Percentiles rank a stretch among this genome's conserved stretches.
Conservation (phyloP, 352 stramenopile genomes). For the Phytophthora pseudosyringae region DNA sequence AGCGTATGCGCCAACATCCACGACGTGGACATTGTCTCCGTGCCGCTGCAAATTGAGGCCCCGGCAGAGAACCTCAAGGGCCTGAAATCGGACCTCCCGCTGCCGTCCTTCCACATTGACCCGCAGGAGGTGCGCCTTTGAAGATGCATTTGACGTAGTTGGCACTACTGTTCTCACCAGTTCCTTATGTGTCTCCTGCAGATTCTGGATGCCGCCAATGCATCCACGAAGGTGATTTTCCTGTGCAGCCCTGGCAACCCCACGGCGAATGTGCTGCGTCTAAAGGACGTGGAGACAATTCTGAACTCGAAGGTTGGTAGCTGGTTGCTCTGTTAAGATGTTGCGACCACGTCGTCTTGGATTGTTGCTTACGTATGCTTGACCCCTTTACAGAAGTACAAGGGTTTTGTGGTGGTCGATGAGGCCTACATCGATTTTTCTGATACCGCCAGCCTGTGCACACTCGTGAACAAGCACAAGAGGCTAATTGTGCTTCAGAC, state of each 20-base stretch:
- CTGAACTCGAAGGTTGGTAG: constrained; percentile 72
- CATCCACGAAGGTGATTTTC: constrained; percentile 96
- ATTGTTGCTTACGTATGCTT: constrained; percentile 4
- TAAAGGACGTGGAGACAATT: constrained; percentile 91
- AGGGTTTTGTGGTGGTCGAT: constrained; percentile 97
- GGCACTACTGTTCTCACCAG: neutral
- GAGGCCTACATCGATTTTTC: constrained; percentile 99
- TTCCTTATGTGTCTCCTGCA: constrained; percentile 24
- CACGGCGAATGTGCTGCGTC: constrained; percentile 94
- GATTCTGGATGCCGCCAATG: constrained; percentile 91
- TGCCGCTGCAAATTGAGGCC: constrained; percentile 88
- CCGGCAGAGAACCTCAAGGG: constrained; percentile 66
- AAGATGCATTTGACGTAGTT: neutral
- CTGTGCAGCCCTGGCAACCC: constrained; percentile 98
- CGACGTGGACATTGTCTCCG: constrained; percentile 94
- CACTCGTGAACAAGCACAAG: constrained; percentile 92
- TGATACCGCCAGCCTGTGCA: constrained; percentile 72
- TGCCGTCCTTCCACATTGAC: constrained; percentile 87
- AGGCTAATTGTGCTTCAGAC: constrained; percentile 98
- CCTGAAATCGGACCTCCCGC: constrained; percentile 56
- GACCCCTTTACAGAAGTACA: constrained; percentile 60
- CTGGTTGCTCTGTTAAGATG: neutral
- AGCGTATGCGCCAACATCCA: constrained; percentile 98
- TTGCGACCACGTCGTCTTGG: neutral
- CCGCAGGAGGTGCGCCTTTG: constrained; percentile 52